Conservation (phyloP, 352 stramenopile species). For the Pythium angustatum region DNA sequence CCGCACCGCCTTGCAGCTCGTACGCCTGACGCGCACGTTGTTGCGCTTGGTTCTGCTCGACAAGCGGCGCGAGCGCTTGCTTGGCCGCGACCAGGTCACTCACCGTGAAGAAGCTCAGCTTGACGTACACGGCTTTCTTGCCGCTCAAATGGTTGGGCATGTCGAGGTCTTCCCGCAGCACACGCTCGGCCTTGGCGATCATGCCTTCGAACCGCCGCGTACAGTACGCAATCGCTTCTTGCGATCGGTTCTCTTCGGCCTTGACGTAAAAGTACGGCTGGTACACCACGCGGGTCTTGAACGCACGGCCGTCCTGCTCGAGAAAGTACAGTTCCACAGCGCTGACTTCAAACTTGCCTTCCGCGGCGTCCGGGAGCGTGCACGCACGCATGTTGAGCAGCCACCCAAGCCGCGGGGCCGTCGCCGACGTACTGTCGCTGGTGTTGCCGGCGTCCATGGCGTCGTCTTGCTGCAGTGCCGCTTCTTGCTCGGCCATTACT, state of each 20-base stretch:
- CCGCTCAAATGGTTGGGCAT: conserved; percentile 88
- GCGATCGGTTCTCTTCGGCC: conserved; percentile 52
- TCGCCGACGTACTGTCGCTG: conserved; percentile 6
- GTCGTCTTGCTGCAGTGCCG: conserved; percentile 31
- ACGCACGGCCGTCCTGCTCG: conserved; percentile 90
- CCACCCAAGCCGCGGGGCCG: conserved; percentile 57
- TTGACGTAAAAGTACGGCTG: conserved; percentile 97
- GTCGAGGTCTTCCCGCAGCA: conserved; percentile 91
- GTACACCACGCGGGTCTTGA: conserved; percentile 96
- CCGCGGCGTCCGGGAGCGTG: conserved; percentile 52
- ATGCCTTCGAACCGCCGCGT: conserved; percentile 85
- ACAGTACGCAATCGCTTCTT: conserved; percentile 82
- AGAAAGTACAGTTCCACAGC: conserved; percentile 96
- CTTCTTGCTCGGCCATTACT: conserved; percentile 53
- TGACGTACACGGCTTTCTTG: conserved; percentile 86
- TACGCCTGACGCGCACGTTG: conserved; percentile 68
- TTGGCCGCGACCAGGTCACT: conserved; percentile 70
- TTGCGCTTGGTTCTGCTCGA: conserved; percentile 67
- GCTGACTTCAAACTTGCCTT: conserved; percentile 82
- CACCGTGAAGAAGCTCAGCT: conserved; percentile 90
- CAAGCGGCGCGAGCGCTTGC: conserved; percentile 55
- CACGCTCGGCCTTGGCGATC: conserved; percentile 68
- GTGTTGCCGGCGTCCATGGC: neutral
- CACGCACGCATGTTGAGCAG: conserved; percentile 69
- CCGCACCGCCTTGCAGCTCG: conserved; percentile 48